These are phyloP conservation scores for Oryza brachyantha DNA, from an alignment of 176 grass and related monocot genomes.

Conservation along the genomic window DNA sequence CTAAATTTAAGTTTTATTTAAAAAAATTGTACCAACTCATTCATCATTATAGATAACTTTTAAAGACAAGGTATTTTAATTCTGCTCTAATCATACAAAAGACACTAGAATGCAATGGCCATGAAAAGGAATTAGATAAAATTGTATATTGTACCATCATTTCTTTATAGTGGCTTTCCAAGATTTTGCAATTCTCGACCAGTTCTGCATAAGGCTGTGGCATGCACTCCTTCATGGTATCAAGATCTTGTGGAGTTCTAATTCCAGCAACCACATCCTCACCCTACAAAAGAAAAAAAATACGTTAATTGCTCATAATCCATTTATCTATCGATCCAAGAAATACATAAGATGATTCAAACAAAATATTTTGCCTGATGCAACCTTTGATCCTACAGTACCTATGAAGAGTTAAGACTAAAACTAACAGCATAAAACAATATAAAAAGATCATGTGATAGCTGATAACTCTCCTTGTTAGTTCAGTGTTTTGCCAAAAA, in stretches of 20 bases:
- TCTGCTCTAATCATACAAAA: not conserved
- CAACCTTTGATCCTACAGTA: not conserved
- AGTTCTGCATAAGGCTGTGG: slow-evolving; percentile 84
- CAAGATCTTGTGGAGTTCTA: slow-evolving; percentile 81
- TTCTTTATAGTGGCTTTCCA: slow-evolving; percentile 94
- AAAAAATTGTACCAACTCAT: not conserved
- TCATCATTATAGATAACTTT: not conserved
- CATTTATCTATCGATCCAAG: not conserved
- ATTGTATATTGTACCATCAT: slow-evolving; percentile 69
- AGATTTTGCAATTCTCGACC: slow-evolving; percentile 85
- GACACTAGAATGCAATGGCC: not conserved
- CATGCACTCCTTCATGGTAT: slow-evolving; percentile 72
- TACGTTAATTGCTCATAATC: not conserved
- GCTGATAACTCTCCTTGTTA: not conserved
- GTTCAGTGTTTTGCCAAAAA: not conserved
- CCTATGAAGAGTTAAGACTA: not conserved
- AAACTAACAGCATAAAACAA: not conserved
- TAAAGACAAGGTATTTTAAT: not conserved
- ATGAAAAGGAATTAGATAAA: not conserved
- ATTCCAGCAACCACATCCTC: slow-evolving; percentile 99
- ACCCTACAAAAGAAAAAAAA: slow-evolving; percentile 45
- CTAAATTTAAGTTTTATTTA: not conserved
- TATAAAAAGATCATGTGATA: not conserved
- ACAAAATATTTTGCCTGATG: not conserved
- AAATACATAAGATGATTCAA: not conserved